A percentile compares a stretch with the other conserved stretches of the same genome.
phyloP scores from a whole-genome alignment of 2,329 filamentous ascomycete genomes.

The Sodiomyces alkalinus region DNA sequence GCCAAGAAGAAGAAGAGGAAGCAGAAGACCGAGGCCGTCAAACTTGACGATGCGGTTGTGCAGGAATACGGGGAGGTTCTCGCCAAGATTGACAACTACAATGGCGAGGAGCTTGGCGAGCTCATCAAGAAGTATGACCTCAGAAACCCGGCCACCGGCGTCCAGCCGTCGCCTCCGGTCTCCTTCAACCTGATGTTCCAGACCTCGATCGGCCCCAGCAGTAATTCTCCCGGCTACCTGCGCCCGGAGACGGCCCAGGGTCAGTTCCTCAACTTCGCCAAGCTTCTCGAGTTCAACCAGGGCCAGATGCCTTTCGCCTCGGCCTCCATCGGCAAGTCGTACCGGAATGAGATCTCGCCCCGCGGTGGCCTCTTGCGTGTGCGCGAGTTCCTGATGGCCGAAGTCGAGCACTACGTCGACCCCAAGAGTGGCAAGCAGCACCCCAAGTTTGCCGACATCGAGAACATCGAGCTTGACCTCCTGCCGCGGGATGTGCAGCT shows the following conservation, averaged over 20 bases:
- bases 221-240: slow-evolving; percentile 71
- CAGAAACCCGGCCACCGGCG: slow-evolving; percentile 69
- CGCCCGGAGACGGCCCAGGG: slow-evolving; percentile 94
- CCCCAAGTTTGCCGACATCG: slow-evolving; percentile 69
- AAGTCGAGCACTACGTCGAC: slow-evolving; percentile 98
- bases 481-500: slow-evolving; percentile 78
- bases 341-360: slow-evolving; percentile 95
- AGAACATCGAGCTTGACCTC: slow-evolving; percentile 68
- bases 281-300: slow-evolving; percentile 93
- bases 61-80: slow-evolving; percentile 84
- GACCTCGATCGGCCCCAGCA: slow-evolving; percentile 84
- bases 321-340: slow-evolving; percentile 93
- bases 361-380: slow-evolving; percentile 82
- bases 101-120: slow-evolving; percentile 68
- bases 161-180: slow-evolving; percentile 64
- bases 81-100: slow-evolving; percentile 90
- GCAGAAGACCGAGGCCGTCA: slow-evolving; percentile 62
- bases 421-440: slow-evolving; percentile 93
- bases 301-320: slow-evolving; percentile 93
- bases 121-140: slow-evolving; percentile 88
- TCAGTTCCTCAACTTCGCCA: slow-evolving; percentile 94
- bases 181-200: slow-evolving; percentile 99
- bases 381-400: slow-evolving; percentile 95
- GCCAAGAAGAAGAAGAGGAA: slow-evolving; percentile 83
- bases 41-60: slow-evolving; percentile 73